Conservation (phyloP, 345 rosid species). For the Theobroma cacao region DNA sequence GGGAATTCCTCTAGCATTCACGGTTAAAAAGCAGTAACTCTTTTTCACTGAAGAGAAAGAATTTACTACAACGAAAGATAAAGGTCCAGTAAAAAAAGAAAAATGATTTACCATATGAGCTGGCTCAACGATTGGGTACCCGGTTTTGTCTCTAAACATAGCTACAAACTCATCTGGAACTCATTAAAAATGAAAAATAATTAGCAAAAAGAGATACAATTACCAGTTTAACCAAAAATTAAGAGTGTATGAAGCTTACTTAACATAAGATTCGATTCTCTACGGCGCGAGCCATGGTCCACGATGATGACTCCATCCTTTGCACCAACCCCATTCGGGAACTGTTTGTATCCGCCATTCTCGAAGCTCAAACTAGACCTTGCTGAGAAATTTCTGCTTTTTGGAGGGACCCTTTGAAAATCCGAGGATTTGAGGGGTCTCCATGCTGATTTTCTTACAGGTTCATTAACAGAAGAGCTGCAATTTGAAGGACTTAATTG, state of each 20-base stretch:
- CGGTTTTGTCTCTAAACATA: constrained; percentile 76
- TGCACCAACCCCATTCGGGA: constrained; percentile 35
- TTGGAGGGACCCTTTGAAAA: constrained; percentile 14
- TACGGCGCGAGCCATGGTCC: constrained; percentile 93
- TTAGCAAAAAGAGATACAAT: neutral
- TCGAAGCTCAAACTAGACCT: constrained; percentile 29
- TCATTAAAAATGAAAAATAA: constrained; percentile 8
- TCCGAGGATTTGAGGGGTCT: constrained; percentile 23
- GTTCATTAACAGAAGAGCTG: constrained; percentile 12
- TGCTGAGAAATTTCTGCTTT: constrained; percentile 12
- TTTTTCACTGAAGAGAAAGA: neutral
- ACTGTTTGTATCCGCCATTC: constrained; percentile 26
- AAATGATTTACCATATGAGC: constrained; percentile 77
- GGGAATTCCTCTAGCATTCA: neutral
- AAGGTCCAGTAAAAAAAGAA: neutral
- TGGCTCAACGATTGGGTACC: constrained; percentile 79
- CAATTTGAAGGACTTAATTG: neutral
- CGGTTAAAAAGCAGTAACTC: neutral
- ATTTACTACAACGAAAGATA: neutral
- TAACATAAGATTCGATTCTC: constrained; percentile 84
- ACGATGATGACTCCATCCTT: constrained; percentile 79
- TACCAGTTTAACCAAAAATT: neutral
- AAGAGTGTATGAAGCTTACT: constrained; percentile 33
- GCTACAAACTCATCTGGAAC: constrained; percentile 83
- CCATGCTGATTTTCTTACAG: constrained; percentile 9